Evolutionary conservation across 805 yeast genomes (phyloP), one percentile per base, ranked within the genome.

Genomic region (Pichia occidentalis): DNA sequence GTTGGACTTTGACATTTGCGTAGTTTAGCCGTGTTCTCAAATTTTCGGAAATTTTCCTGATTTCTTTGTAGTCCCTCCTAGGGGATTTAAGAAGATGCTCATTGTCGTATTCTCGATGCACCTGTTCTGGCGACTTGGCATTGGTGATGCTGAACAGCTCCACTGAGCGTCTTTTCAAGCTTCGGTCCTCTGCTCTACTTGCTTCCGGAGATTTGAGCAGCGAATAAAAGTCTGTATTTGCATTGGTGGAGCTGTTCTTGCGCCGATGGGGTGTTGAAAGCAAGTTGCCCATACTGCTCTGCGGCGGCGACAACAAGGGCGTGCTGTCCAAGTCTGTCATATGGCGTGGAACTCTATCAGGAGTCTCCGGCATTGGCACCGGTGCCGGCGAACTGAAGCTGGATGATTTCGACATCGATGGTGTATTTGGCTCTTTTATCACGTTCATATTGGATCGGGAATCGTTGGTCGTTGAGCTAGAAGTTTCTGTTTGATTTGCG

Each of bases 141-240:
- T 53, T 51, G 12, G 56, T 49, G 6, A 56, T 52, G 24, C 51
- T 52, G 42, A 54, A 52, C 18, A 60, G 46, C 25, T 60, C 65
- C 24, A 57, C 41, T 1, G 66, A 59, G 21, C 60, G 47, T 40
- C 59, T 41, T 41, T 60, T 61, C 21, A 58, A 18, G 8, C 39
- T 33, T 21, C 42, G 24, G 14, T 32, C 39, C 16, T 33, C 40
- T 14, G 26, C n/a, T n/a, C n/a, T 31, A 24, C 40, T 39, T 12
- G 44, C 50, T 23, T 60, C 65, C 4, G 67, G 67, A 3, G 65
- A 58, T 43, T 57, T 60, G 16, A 62, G 45, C 14, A 62, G 46
- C 22, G 56, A 46, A 44, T 61, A 62, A 28, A 61, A 59, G 43
- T 62, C 67, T 2, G 58, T 55, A 28, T 58, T 52, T n/a, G n/a